A percentile compares a stretch with the other conserved stretches of the same genome.
phyloP scores from a whole-genome alignment of 257 asterid species.

The Catharanthus roseus region DNA sequence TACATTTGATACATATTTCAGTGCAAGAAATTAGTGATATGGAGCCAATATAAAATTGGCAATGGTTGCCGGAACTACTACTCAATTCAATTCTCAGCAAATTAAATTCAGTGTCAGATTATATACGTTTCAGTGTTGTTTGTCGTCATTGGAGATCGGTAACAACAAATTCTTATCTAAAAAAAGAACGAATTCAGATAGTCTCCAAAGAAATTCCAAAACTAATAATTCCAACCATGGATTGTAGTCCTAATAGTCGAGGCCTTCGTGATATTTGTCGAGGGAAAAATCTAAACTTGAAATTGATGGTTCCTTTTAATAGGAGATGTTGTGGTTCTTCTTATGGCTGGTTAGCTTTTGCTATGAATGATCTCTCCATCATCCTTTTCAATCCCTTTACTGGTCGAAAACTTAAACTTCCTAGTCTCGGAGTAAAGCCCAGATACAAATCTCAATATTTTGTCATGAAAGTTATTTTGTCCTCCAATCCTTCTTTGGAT shows the following conservation, averaged over 20 bases:
- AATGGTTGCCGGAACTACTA: not conserved
- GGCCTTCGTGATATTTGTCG: not conserved
- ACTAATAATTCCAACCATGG: not conserved
- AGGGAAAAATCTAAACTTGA: not conserved
- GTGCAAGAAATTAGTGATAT: not conserved
- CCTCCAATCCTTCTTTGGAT: not conserved
- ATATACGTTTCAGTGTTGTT: too few relatives aligned
- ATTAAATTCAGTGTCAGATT: not conserved
- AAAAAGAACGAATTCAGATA: not conserved
- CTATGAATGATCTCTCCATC: not conserved
- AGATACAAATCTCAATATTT: not conserved
- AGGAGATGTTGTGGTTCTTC: constrained; percentile 4
- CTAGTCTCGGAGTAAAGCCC: not conserved
- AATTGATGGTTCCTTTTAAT: not conserved
- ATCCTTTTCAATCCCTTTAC: not conserved
- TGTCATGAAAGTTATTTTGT: not conserved
- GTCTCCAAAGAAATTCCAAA: not conserved
- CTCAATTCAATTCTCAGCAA: not conserved
- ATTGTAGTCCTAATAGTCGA: not conserved
- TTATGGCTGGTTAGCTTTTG: not conserved
- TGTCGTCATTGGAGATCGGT: too few relatives aligned
- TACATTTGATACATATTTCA: too few relatives aligned
- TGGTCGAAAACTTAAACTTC: not conserved
- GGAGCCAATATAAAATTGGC: not conserved
- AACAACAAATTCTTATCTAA: too few relatives aligned